These are phyloP conservation scores for Aspergillus taichungensis DNA, from an alignment of 495 filamentous ascomycete species.

Conservation along the genomic window DNA sequence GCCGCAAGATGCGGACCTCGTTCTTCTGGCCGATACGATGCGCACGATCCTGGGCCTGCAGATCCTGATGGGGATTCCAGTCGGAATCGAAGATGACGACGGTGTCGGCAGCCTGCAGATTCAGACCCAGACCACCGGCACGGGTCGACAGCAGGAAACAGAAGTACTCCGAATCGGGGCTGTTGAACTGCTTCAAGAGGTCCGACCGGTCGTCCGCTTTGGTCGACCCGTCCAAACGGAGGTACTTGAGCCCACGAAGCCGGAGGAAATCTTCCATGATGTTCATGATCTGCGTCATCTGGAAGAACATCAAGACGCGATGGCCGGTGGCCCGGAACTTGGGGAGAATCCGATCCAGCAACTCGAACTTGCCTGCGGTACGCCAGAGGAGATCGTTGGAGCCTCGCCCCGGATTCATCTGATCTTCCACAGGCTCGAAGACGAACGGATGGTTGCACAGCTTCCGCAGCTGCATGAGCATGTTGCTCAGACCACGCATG, in stretches of 20 bases:
- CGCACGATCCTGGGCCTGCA: constrained; percentile 98
- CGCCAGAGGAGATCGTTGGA: constrained; percentile 94
- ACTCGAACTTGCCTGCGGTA: constrained; percentile 93
- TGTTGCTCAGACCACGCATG: constrained; percentile 93
- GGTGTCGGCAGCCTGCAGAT: constrained; percentile 94
- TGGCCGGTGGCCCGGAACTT: constrained; percentile 87
- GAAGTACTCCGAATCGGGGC: constrained; percentile 82
- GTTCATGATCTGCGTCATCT: constrained; percentile 99
- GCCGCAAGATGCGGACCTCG: constrained; percentile 88
- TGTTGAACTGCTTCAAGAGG: constrained; percentile 81
- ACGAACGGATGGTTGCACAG: constrained; percentile 99
- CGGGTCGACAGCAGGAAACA: constrained; percentile 98
- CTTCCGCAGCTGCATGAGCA: constrained; percentile 99
- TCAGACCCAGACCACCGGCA: constrained; percentile 94
- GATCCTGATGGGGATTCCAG: constrained; percentile 99
- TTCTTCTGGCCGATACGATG: constrained; percentile 99
- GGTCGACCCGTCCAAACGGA: constrained; percentile 90
- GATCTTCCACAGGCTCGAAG: constrained; percentile 93
- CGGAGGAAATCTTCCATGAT: constrained; percentile 99
- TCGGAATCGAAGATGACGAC: constrained; percentile 99
- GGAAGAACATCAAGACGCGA: constrained; percentile 98
- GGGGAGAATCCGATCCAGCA: constrained; percentile 83
- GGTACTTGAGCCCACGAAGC: constrained; percentile 67
- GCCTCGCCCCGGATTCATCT: constrained; percentile 82
- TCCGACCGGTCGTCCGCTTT: constrained; percentile 97